Conservation (phyloP, 2,329 filamentous ascomycete species). For the Lithohypha guttulata region DNA sequence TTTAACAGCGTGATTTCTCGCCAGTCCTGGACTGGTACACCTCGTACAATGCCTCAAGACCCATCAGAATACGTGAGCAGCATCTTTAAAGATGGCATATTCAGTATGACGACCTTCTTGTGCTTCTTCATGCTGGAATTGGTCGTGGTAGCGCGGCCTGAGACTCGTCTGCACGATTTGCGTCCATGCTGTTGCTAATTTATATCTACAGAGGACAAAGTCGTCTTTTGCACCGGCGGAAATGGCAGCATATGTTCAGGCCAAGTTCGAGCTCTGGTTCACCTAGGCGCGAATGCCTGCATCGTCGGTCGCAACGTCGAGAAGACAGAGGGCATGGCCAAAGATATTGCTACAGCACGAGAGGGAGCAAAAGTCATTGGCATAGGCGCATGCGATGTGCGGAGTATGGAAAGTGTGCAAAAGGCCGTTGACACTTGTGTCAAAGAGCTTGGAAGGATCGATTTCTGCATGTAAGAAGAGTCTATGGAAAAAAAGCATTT, state of each 20-base stretch:
- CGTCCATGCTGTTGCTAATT: too few relatives aligned
- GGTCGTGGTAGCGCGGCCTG: too few relatives aligned
- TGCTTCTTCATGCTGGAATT: too few relatives aligned
- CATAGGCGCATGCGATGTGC: slow-evolving; percentile 64
- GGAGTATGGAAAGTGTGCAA: slow-evolving; percentile 58
- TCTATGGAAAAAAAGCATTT: slow-evolving; percentile 3
- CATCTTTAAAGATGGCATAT: slow-evolving; percentile 79
- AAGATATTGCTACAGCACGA: slow-evolving; percentile 70
- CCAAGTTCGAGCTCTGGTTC: slow-evolving; percentile 82
- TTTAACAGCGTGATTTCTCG: slow-evolving; percentile 5
- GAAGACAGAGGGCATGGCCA: slow-evolving; percentile 73
- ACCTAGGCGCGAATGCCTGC: slow-evolving; percentile 84
- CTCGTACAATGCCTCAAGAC: slow-evolving; percentile 52
- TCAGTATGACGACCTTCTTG: slow-evolving; percentile 53
- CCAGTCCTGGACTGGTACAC: slow-evolving; percentile 4
- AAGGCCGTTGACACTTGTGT: slow-evolving; percentile 69
- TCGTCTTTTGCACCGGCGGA: slow-evolving; percentile 90
- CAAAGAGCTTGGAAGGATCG: slow-evolving; percentile 73
- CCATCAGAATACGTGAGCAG: slow-evolving; percentile 68
- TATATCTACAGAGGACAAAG: slow-evolving; percentile 56
- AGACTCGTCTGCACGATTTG: too few relatives aligned
- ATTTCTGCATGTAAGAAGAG: slow-evolving; percentile 69
- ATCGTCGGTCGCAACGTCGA: slow-evolving; percentile 83
- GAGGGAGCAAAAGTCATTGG: slow-evolving; percentile 74
- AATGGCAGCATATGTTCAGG: slow-evolving; percentile 89